Evolutionary conservation across 768 basidiomycete genomes (phyloP).

Genomic region (Myochromella boudieri): DNA sequence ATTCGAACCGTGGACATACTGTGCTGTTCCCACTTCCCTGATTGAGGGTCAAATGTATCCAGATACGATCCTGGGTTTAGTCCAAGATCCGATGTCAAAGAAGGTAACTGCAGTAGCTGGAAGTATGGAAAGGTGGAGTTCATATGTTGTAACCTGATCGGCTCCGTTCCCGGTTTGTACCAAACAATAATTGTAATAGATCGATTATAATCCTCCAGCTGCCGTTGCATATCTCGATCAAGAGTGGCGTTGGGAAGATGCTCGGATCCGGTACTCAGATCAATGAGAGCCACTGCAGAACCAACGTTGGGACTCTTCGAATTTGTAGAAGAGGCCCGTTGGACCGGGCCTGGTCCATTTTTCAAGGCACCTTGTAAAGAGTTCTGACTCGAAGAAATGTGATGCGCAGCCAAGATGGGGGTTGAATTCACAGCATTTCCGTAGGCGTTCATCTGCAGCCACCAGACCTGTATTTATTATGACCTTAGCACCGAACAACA

Average conservation of each 20-base stretch:
- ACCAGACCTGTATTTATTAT: not conserved
- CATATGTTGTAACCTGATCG: conserved; percentile 56
- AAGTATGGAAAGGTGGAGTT: conserved; percentile 68
- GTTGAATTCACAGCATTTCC: conserved; percentile 3
- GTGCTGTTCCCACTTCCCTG: conserved; percentile 70
- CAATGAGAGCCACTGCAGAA: not conserved
- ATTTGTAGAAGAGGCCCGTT: conserved; percentile 2
- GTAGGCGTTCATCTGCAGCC: conserved; percentile 10
- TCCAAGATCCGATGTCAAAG: conserved; percentile 55
- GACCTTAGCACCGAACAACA: not conserved
- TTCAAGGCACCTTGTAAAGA: conserved; percentile 16
- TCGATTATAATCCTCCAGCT: conserved; percentile 45
- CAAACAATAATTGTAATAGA: conserved; percentile 68
- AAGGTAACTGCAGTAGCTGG: conserved; percentile 51
- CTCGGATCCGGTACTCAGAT: not conserved
- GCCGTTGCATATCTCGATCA: conserved; percentile 37
- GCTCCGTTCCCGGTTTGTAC: conserved; percentile 63
- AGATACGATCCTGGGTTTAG: conserved; percentile 53
- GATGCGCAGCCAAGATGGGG: conserved; percentile 4
- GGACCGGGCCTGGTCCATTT: conserved; percentile 8
- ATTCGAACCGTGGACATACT: conserved; percentile 56
- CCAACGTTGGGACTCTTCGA: conserved; percentile 7
- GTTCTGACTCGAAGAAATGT: conserved; percentile 9
- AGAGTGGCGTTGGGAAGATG: conserved; percentile 1
- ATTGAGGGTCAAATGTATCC: conserved; percentile 54